Percentiles rank a stretch among this genome's conserved stretches.
Conservation (phyloP, 805 yeast species). For the Metschnikowia henanensis region DNA sequence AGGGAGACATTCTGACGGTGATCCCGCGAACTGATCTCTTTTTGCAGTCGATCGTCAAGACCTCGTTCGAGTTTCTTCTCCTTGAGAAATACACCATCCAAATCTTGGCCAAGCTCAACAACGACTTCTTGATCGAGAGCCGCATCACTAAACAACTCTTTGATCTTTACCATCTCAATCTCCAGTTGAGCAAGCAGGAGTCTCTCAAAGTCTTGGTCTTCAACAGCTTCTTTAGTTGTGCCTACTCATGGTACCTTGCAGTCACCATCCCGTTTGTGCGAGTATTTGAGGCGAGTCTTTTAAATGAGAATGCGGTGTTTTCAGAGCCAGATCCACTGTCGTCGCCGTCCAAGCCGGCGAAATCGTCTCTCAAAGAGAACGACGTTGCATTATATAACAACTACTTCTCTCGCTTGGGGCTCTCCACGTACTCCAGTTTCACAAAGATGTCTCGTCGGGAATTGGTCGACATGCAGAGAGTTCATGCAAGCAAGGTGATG, state of each 20-base stretch:
- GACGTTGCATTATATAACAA: conserved; percentile 10
- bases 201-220: conserved; percentile 34
- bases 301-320: conserved; percentile 24
- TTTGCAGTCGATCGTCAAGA: conserved; percentile 33
- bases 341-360: neutral
- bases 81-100: conserved; percentile 42
- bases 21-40: conserved; percentile 19
- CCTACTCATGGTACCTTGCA: conserved; percentile 40
- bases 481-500: neutral
- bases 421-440: conserved; percentile 11
- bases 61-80: conserved; percentile 37
- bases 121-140: conserved; percentile 31
- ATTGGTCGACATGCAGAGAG: conserved; percentile 14
- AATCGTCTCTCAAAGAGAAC: conserved; percentile 3
- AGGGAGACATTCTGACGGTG: conserved; percentile 21
- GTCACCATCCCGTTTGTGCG: conserved; percentile 37
- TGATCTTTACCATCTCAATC: conserved; percentile 19
- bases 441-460: conserved; percentile 12
- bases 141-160: conserved; percentile 26
- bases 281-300: conserved; percentile 33
- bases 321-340: neutral
- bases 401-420: conserved; percentile 11
- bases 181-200: conserved; percentile 15
- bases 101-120: conserved; percentile 33
- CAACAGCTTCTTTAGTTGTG: conserved; percentile 34